Base-by-base conservation (phyloP, 306 rosid species). In the Trichosanthes cucumerina region DNA sequence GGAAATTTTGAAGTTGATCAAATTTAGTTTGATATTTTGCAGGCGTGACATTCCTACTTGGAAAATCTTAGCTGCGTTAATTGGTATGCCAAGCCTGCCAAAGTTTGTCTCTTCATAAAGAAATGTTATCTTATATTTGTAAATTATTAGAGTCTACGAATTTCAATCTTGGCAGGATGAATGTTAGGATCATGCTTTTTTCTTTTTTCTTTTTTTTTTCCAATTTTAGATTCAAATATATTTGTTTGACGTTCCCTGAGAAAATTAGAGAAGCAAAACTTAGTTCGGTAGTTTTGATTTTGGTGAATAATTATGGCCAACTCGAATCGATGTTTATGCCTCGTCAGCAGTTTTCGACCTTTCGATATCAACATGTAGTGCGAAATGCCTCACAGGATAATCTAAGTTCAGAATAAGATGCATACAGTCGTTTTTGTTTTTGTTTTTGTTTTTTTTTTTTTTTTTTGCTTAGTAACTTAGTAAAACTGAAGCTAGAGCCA, bases 61-160 rank as follows among this genome's bases (percentile, higher is more conserved):
- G 68, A 81, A 75, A 82, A 49, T 79, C 77, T 80, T 68, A 78
- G 39, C 52, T 68, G 43, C 77, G 24, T 3, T 24, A 26, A 47
- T 71, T 56, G 83, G 78, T 70, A 49, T 44, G 75, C 71, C 78
- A 71, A 56, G 71, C 44, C 49, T 19, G 83, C 75, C 14, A 50
- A 44, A 52, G 69, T 23, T 68, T 31, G 41, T 47, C 56, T 50
- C 56, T 59, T 58, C 56, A 16, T 13, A 57, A 49, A 23, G 41
- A 46, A 7, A 39, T 76, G 79, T 16, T 19, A 41, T 38, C 41
- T 72, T 84, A 46, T 80, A 77, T 75, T 58, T 92, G 92, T 94
- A 92, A 75, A 90, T 92, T 87, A 68, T 70, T 86, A 43, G 86
- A 79, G 84, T 75, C 56, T 73, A 36, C 82, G 38, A 72, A 33